These are phyloP conservation scores for Colletotrichum lindemuthianum DNA, from an alignment of 2,329 filamentous ascomycete genomes.

Conservation along the genomic window DNA sequence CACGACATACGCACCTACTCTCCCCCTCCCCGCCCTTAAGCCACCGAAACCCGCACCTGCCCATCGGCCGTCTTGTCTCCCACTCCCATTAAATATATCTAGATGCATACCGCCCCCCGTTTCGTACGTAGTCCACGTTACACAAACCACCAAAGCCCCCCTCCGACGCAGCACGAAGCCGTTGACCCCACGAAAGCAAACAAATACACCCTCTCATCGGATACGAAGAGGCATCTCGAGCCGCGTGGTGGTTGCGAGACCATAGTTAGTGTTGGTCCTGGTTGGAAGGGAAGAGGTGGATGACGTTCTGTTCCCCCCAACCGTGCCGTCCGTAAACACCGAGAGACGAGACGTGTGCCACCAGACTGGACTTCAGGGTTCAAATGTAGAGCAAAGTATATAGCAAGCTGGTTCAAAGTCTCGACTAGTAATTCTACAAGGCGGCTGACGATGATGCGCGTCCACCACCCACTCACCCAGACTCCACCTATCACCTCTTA, in stretches of 20 bases:
- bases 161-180: no score
- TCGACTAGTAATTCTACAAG: slow-evolving; percentile 28
- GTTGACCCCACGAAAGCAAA: no score
- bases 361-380: not conserved
- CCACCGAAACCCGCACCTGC: no score
- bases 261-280: no score
- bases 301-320: not conserved
- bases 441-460: not conserved
- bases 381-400: slow-evolving; percentile 20
- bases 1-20: no score
- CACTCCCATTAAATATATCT: no score
- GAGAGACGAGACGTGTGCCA: not conserved
- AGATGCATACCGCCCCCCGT: no score
- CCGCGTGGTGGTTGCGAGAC: not conserved
- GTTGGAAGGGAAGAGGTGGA: no score
- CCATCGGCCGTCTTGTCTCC: no score
- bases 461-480: not conserved
- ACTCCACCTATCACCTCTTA: not conserved
- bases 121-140: no score
- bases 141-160: no score
- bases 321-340: slow-evolving; percentile 5
- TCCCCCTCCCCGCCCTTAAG: no score
- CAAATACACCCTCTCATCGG: not conserved
- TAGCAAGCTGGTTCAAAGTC: slow-evolving; percentile 4
- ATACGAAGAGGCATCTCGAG: slow-evolving; percentile 12